These are phyloP conservation scores for Phytophthora pseudosyringae DNA, from an alignment of 352 stramenopile genomes.

Conservation along the genomic window DNA sequence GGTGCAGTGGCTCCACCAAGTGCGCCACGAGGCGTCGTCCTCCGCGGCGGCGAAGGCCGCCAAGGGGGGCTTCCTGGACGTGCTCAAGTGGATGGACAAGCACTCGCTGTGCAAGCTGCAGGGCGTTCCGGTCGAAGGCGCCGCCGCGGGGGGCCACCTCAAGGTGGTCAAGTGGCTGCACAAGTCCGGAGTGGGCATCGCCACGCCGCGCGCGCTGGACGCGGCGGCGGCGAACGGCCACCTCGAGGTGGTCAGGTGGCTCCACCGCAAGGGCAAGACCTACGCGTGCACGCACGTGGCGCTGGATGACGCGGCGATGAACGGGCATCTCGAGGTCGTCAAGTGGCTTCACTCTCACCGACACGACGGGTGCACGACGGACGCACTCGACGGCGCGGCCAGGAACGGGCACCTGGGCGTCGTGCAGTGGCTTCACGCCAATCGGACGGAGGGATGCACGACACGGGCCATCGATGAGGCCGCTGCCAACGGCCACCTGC, in stretches of 20 bases:
- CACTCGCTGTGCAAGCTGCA: constrained; percentile 32
- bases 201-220: constrained; percentile 32
- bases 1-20: constrained; percentile 35
- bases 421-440: constrained; percentile 39
- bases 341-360: constrained; percentile 40
- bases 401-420: constrained; percentile 35
- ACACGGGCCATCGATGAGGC: constrained; percentile 46
- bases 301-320: constrained; percentile 52
- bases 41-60: constrained; percentile 34
- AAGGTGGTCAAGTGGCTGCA: constrained; percentile 44
- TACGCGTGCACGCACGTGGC: constrained; percentile 35
- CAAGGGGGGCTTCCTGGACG: constrained; percentile 29
- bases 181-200: constrained; percentile 33
- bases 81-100: constrained; percentile 45
- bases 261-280: constrained; percentile 33
- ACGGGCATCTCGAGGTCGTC: constrained; percentile 43
- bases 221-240: constrained; percentile 33
- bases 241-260: constrained; percentile 37
- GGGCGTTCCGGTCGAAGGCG: constrained; percentile 33
- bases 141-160: constrained; percentile 25
- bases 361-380: constrained; percentile 23
- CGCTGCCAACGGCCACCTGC: constrained; percentile 40
- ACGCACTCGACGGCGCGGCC: constrained; percentile 41
- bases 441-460: constrained; percentile 39
- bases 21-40: constrained; percentile 31